Evolutionary conservation across 2,329 filamentous ascomycete species (phyloP).

Genomic region (Ophioceras dolichostomum): DNA sequence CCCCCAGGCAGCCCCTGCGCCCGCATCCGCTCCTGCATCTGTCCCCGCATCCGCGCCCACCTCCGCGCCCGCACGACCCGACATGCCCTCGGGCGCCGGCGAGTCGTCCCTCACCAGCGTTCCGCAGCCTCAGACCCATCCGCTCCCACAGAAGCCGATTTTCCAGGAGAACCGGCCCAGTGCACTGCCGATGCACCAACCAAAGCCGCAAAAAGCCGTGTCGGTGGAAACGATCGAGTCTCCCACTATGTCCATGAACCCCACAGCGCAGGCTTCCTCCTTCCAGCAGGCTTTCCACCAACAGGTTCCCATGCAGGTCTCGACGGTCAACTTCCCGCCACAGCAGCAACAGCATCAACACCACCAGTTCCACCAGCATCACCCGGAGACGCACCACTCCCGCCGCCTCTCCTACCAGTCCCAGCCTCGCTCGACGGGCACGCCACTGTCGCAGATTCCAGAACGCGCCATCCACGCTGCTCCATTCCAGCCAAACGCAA

Average conservation of each 20-base stretch:
- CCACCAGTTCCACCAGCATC: no score
- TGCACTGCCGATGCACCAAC: constrained; percentile 74
- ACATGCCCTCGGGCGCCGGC: constrained; percentile 8
- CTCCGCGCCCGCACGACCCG: constrained; percentile 4
- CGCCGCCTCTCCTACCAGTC: constrained; percentile 58
- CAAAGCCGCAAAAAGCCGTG: constrained; percentile 85
- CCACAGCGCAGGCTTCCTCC: constrained; percentile 27
- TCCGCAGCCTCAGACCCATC: constrained; percentile 44
- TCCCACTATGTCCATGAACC: constrained; percentile 44
- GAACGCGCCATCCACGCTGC: constrained; percentile 85
- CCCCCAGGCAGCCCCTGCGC: no score
- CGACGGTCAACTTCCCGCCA: constrained; percentile 39
- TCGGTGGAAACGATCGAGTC: constrained; percentile 89
- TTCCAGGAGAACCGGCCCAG: constrained; percentile 43
- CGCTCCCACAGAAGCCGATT: constrained; percentile 43
- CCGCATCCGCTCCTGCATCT: no score
- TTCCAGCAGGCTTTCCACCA: constrained; percentile 81
- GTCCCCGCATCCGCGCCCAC: constrained; percentile 10
- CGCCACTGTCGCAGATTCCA: constrained; percentile 82
- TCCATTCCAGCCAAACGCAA: constrained; percentile 71
- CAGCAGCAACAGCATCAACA: no score
- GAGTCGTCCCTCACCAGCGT: constrained; percentile 36
- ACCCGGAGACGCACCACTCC: constrained; percentile 47
- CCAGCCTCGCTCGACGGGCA: constrained; percentile 53
- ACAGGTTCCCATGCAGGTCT: constrained; percentile 70